Base-by-base conservation (phyloP, 1,139 yeast species). In the Yamadazyma trypodendri region DNA sequence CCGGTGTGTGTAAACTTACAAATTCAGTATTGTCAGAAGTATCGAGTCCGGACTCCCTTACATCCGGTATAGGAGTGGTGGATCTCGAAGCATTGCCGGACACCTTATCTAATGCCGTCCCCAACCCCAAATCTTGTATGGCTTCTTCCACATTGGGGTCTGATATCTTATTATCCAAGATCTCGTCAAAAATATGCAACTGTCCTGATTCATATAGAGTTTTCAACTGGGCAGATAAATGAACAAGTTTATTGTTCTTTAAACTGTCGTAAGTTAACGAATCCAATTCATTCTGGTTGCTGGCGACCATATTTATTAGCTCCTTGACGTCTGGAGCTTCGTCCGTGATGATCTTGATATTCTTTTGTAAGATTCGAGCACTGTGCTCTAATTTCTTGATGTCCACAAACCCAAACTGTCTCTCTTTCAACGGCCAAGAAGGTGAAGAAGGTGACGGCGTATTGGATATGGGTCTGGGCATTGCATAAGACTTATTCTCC, bases 141-240 rank as follows among this genome's bases (percentile, higher is more conserved):
- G 14, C 4, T n/a, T 24, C 28, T 4, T 27, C 31, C 4, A 32
- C 20, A 6, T 11, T 18, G 11, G 17, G 17, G 9, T 13, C 27
- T 3, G 12, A 11, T 14, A 40, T 44, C 25, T 48, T 43, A 24
- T 58, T 60, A 14, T 55, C 57, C n/a, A 60, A 50, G 33, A 76
- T 62, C 15, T 70, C 67, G 39, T 80, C 79, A 28, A 83, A 65
- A 2, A 81, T 46, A 6, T 65, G 59, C 12, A 81, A 58, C 28
- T 72, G 60, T 0, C 77, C 76, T 2, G 67, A 48, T 16, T 68
- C 61, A 47, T 82, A 67, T 28, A 79, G 60, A 1, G 81, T 61
- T 51, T 82, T 81, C 43, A 87, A 57, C 41, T 70, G 69, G 1
- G 83, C 65, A 0, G 89, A 87, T 18, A 85, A 57, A 34, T 71